Conservation (phyloP, 495 filamentous ascomycete genomes). For the Xylaria grammica region DNA sequence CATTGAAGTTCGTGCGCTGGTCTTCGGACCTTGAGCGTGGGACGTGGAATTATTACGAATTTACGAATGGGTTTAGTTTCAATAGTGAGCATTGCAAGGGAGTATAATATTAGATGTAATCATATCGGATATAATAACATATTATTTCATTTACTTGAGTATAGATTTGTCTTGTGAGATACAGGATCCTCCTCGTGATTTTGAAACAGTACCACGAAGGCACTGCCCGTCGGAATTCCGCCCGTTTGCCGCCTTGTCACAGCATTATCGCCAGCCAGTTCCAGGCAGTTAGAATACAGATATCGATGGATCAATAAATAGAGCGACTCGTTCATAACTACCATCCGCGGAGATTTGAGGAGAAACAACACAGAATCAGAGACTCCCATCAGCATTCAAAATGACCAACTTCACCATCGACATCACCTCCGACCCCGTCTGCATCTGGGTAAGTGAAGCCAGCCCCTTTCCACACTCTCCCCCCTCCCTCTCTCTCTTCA, state of each 20-base stretch:
- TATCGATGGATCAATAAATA: neutral
- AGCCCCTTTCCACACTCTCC: neutral
- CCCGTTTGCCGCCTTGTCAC: too few relatives aligned
- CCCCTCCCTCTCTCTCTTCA: too few relatives aligned
- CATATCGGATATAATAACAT: too few relatives aligned
- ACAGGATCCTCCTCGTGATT: too few relatives aligned
- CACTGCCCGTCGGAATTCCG: slow-evolving; percentile 18
- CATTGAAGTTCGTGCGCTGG: slow-evolving; percentile 84
- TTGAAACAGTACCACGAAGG: neutral
- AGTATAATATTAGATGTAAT: slow-evolving; percentile 6
- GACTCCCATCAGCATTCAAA: slow-evolving; percentile 28
- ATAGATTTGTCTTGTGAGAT: too few relatives aligned
- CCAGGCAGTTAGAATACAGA: neutral
- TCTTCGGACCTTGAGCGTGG: slow-evolving; percentile 67
- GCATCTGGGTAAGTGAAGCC: slow-evolving; percentile 64
- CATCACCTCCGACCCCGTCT: slow-evolving; percentile 78
- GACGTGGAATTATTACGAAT: neutral
- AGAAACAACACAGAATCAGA: neutral
- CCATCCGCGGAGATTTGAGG: neutral
- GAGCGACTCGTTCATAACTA: neutral
- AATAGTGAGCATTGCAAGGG: neutral
- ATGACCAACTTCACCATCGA: slow-evolving; percentile 84
- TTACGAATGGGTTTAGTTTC: neutral
- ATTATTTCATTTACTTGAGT: too few relatives aligned
- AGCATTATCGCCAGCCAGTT: neutral